phyloP scores from a whole-genome alignment of 139 green algal species.

The Picochlorum costavermella region DNA sequence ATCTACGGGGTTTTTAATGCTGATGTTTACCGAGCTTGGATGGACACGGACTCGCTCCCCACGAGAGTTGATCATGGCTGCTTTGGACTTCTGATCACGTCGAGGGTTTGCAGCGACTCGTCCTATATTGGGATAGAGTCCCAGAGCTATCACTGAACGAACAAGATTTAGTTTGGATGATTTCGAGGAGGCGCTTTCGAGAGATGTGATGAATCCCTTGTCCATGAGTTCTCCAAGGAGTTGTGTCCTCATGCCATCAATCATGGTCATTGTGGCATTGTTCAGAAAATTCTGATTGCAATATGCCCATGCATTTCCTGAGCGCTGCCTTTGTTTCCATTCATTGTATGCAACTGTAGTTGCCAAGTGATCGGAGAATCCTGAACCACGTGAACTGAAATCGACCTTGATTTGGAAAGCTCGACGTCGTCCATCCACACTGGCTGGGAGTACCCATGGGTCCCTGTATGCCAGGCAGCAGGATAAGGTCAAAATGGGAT shows the following conservation, averaged over 20 bases:
- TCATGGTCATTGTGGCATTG: conserved; percentile 55
- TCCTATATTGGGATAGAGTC: conserved; percentile 41
- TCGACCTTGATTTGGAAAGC: conserved; percentile 12
- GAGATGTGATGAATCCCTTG: conserved; percentile 24
- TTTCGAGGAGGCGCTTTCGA: conserved; percentile 22
- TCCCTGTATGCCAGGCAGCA: conserved; percentile 58
- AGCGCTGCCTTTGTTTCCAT: conserved; percentile 26
- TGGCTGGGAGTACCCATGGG: conserved; percentile 55
- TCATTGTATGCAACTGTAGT: conserved; percentile 42
- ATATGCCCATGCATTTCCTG: conserved; percentile 30
- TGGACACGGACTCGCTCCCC: conserved; percentile 39
- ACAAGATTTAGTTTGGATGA: conserved; percentile 29
- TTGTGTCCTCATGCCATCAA: conserved; percentile 61
- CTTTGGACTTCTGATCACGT: background rate
- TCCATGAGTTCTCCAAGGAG: conserved; percentile 50
- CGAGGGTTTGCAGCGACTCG: conserved; percentile 13
- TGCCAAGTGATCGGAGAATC: conserved; percentile 56
- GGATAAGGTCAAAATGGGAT: conserved; percentile 70
- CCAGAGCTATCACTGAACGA: conserved; percentile 36
- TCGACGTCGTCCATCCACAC: conserved; percentile 17
- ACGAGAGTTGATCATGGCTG: conserved; percentile 33
- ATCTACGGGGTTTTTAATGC: background rate
- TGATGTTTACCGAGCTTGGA: conserved; percentile 21
- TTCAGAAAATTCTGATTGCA: conserved; percentile 42
- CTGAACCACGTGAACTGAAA: conserved; percentile 32